A percentile compares a stretch with the other conserved stretches of the same genome.
These are phyloP conservation scores for Pyrenopolyporus hunteri DNA, from an alignment of 495 filamentous ascomycete species.

Conservation along the genomic window DNA sequence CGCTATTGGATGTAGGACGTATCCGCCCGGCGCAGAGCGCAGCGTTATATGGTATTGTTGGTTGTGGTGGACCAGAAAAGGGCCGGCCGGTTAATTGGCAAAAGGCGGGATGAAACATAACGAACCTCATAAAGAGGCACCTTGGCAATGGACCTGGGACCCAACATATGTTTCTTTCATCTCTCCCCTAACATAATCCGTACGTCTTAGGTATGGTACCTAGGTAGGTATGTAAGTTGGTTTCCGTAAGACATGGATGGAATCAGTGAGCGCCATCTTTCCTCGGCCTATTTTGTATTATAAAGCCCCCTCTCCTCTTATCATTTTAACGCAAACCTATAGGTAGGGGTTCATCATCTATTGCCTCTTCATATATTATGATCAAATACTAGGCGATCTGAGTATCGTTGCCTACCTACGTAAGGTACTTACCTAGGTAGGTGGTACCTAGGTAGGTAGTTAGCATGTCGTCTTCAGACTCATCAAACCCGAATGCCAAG, in stretches of 20 bases:
- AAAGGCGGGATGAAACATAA: constrained; percentile 36
- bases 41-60: neutral
- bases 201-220: constrained; percentile 22
- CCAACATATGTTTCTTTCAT: neutral
- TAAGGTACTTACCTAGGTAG: too few relatives aligned
- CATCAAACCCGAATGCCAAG: constrained; percentile 11
- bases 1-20: constrained; percentile 14
- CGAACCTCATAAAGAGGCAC: constrained; percentile 3
- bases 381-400: neutral
- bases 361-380: neutral
- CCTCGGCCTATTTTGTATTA: too few relatives aligned
- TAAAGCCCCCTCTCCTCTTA: too few relatives aligned
- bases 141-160: constrained; percentile 7
- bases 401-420: too few relatives aligned
- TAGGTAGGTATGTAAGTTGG: too few relatives aligned
- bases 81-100: constrained; percentile 37
- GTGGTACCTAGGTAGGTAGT: too few relatives aligned
- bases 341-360: too few relatives aligned
- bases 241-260: too few relatives aligned
- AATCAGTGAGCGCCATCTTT: too few relatives aligned
- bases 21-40: neutral
- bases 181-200: neutral
- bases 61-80: constrained; percentile 26
- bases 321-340: too few relatives aligned
- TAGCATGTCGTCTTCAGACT: neutral